Conservation (phyloP, 306 rosid species). For the Castanospermum australe region DNA sequence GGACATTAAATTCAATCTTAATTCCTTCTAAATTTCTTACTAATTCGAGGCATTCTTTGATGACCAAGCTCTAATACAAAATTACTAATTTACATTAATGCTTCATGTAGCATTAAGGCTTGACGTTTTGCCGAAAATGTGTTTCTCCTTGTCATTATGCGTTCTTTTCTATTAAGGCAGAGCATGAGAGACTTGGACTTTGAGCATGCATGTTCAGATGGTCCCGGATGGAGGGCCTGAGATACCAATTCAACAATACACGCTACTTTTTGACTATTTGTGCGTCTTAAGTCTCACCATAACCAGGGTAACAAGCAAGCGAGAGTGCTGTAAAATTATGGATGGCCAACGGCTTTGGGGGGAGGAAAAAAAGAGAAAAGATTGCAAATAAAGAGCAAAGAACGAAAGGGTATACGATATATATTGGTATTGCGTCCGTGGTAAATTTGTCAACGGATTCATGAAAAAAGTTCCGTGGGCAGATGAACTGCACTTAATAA, state of each 20-base stretch:
- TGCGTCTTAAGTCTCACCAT: not conserved
- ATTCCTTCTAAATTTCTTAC: too few species aligned
- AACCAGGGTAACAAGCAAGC: not conserved
- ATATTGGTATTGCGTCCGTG: not conserved
- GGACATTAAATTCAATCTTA: too few species aligned
- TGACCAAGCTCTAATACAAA: too few species aligned
- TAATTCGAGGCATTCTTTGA: too few species aligned
- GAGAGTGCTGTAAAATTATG: not conserved
- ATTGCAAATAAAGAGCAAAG: not conserved
- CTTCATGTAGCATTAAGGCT: not conserved
- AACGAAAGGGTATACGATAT: not conserved
- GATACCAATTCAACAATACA: slow-evolving; percentile 10
- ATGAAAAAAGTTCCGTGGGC: not conserved
- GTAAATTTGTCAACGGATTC: not conserved
- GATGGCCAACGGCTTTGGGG: not conserved
- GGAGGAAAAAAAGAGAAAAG: not conserved
- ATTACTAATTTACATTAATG: not conserved
- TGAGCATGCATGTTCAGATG: not conserved
- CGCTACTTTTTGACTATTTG: slow-evolving; percentile 17
- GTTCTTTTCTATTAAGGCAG: not conserved
- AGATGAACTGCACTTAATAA: not conserved
- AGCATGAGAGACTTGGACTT: not conserved
- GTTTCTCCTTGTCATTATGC: not conserved
- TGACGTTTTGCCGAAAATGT: not conserved
- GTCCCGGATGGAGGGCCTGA: not conserved